Base-by-base conservation (phyloP, 1,284 basidiomycete species). In the Fomitopsis pinicola region DNA sequence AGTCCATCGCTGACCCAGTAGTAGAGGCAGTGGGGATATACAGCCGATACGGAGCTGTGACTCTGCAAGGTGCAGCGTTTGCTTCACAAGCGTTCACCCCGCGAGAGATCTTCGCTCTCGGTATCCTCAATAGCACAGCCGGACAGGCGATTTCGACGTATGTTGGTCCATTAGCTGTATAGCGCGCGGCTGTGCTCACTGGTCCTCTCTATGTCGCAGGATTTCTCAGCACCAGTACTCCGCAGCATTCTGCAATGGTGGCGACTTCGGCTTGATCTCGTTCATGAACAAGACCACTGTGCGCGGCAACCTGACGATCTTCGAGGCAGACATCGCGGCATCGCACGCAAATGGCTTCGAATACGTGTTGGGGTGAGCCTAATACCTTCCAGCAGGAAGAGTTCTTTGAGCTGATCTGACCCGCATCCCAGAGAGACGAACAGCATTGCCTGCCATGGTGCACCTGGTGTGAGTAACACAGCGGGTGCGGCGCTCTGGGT, bases 401-500 rank as follows among this genome's bases (percentile, higher is more conserved):
- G 35, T 19, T 22, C 30, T 19, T 19, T 10, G 35, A 55, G 33
- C 42, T 58, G 12, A 53, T 35, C 40, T 5, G 19, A 36, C n/a
- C 9, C 5, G 9, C 5, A 57, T 10, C 14, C 26, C 40, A 67
- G 69, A 0, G 75, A 75, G 59, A 75, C 73, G 14, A 73, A 71
- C 42, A 73, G 71, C 62, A 68, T 71, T 52, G 73, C 75, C 1
- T 78, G 77, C 65, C 79, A 77, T 77, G 88, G 89, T 60, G 82
- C 85, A 9, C 85, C 87, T 35, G 83, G 83, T 3, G 83, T 89
- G 17, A 87, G 85, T 70, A 86, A 91, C 67, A 83, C 84, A 1
- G 89, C 83, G 10, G 89, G 88, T 40, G 85, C 87, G 2, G 84
- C 86, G 17, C 72, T 91, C 28, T 90, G 89, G 88, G 77, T 80